Conservation (phyloP, 192 early-diverging fungal genomes). For the Chytriomyces sp. region DNA sequence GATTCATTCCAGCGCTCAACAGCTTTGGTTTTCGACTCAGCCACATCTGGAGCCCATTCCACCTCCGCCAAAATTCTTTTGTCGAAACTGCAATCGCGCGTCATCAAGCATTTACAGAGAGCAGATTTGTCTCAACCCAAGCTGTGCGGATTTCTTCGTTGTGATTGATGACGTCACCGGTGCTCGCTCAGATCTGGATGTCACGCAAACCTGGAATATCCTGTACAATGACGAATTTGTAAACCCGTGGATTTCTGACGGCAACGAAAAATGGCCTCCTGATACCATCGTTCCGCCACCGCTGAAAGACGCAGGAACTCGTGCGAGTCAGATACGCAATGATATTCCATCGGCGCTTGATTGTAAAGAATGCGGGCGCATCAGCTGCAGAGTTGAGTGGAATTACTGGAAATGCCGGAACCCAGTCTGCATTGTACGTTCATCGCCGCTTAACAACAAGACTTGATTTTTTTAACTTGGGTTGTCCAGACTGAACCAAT, state of each 20-base stretch:
- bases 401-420: slow-evolving; percentile 2
- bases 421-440: neutral
- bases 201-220: neutral
- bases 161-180: neutral
- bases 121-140: slow-evolving; percentile 1
- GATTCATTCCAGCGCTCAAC: slow-evolving; percentile 5
- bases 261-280: neutral
- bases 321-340: neutral
- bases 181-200: slow-evolving; percentile 11
- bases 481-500: neutral
- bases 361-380: slow-evolving; percentile 20
- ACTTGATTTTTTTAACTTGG: too few species aligned
- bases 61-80: slow-evolving; percentile 1
- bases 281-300: slow-evolving; percentile 1
- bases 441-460: too few species aligned
- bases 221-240: slow-evolving; percentile 22
- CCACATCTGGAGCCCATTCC: neutral
- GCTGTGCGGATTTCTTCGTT: slow-evolving; percentile 14
- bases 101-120: slow-evolving; percentile 1
- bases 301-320: neutral
- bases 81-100: neutral
- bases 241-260: neutral
- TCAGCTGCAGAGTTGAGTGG: slow-evolving; percentile 21
- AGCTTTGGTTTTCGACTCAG: slow-evolving; percentile 8
- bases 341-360: slow-evolving; percentile 13